Evolutionary conservation across 768 basidiomycete genomes (phyloP), one percentile per base, ranked within the genome.

Genomic region (Daedaleopsis nitida): DNA sequence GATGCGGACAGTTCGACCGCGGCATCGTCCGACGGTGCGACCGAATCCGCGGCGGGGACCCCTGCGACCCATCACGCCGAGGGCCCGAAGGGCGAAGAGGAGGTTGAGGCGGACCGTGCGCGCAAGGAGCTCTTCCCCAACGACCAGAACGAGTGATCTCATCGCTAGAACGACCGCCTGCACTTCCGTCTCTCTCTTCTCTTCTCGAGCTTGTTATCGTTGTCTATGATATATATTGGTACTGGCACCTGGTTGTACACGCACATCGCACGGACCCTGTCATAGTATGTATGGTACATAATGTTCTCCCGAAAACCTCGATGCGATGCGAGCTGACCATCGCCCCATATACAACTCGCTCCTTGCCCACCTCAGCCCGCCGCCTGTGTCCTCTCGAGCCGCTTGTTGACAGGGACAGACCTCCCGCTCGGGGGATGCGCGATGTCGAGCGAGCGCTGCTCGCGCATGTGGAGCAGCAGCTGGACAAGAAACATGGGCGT

Each of bases 321-420:
- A n/a, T n/a, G n/a, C n/a, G n/a, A n/a, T n/a, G 39, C 13, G 4
- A 43, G 19, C 42, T 5, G 14, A 10, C 27, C 27, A 32, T 32
- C 27, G n/a, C 27, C 27, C 27, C 4, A 32, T 3, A 32, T 32
- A 32, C 27, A 32, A 3, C 27, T 32, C 27, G 27, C 27, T 32
- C 27, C 27, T 32, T 32, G 27, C 27, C 27, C 27, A 7, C 27
- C 27, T 58, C 47, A 63, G 7, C 69, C 69, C 6, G 69, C 71
- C 1, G 85, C 86, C 67, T 89, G 88, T 5, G 87, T 80, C 71
- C 89, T 79, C 71, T 90, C 90, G 67, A 92, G 70, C 75, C 88
- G 80, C 74, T 88, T 89, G 72, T 92, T 91, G 7, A 90, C 80
- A 1, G 80, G 83, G 24, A 82, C 74, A 0, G 83, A 80, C 39